A percentile compares a stretch with the other conserved stretches of the same genome.
Evolutionary conservation across 345 rosid genomes (phyloP).

Genomic region (Populus alba): DNA sequence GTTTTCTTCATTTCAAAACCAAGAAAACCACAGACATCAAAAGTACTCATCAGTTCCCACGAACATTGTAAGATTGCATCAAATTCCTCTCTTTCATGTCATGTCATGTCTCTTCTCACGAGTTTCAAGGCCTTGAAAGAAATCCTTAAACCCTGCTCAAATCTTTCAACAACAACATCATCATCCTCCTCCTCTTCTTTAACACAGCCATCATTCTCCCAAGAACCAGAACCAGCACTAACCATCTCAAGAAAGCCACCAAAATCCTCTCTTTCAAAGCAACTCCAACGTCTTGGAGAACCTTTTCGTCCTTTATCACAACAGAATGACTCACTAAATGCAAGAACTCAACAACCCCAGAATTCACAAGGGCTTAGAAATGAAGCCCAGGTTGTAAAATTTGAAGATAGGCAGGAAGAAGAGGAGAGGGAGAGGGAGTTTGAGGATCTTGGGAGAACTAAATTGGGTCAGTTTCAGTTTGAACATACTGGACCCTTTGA

Average conservation of each 20-base stretch:
- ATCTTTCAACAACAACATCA: slow-evolving; percentile 1
- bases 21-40: background rate
- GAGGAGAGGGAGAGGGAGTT: slow-evolving; percentile 27
- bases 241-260: slow-evolving; percentile 67
- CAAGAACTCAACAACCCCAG: slow-evolving; percentile 7
- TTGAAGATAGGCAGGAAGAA: slow-evolving; percentile 32
- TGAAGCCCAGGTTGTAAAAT: slow-evolving; percentile 19
- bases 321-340: slow-evolving; percentile 11
- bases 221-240: slow-evolving; percentile 32
- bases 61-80: background rate
- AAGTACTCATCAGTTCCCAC: background rate
- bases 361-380: background rate
- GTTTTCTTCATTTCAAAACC: background rate
- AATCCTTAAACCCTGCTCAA: slow-evolving; percentile 66
- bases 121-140: slow-evolving; percentile 48
- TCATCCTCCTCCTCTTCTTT: slow-evolving; percentile 19
- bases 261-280: slow-evolving; percentile 69
- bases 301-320: slow-evolving; percentile 33
- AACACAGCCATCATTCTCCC: slow-evolving; percentile 31
- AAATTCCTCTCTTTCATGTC: background rate
- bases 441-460: slow-evolving; percentile 54
- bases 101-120: slow-evolving; percentile 17
- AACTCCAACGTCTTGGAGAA: slow-evolving; percentile 75
- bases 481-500: slow-evolving; percentile 77
- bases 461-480: slow-evolving; percentile 54